These are phyloP conservation scores for Arthrobotrys pseudoclavata DNA, from an alignment of 2,329 filamentous ascomycete species.

Conservation along the genomic window DNA sequence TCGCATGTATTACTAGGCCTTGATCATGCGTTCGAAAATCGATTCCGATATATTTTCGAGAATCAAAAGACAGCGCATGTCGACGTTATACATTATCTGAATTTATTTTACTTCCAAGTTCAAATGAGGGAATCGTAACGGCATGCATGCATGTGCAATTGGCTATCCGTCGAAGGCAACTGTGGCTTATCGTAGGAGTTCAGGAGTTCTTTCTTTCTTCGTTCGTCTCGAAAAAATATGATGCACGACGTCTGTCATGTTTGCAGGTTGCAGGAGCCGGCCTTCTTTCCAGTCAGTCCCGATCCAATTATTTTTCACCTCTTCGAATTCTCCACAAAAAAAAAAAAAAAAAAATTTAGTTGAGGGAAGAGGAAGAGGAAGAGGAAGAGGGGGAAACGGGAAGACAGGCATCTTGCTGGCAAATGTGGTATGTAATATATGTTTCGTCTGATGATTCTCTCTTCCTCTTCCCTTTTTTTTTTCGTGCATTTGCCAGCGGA, in stretches of 20 bases:
- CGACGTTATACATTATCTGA: background rate
- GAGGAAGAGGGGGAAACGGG: too few relatives aligned
- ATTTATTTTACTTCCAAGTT: background rate
- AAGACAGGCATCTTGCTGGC: constrained; percentile 22
- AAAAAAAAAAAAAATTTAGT: background rate
- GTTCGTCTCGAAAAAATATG: constrained; percentile 12
- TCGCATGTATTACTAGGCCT: constrained; percentile 3
- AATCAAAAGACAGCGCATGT: constrained; percentile 14
- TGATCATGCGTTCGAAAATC: background rate
- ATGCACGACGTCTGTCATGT: constrained; percentile 31
- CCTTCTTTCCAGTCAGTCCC: background rate
- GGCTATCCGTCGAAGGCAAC: background rate
- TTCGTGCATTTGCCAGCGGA: background rate
- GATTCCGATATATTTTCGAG: constrained; percentile 24
- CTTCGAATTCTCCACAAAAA: background rate
- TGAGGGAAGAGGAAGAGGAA: background rate
- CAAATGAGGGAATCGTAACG: background rate
- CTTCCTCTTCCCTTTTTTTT: background rate
- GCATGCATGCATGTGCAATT: background rate
- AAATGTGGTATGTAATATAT: background rate
- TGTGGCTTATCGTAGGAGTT: constrained; percentile 27
- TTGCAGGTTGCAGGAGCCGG: constrained; percentile 19
- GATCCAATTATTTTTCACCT: constrained; percentile 6
- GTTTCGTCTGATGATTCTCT: constrained; percentile 6
- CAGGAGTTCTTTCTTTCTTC: constrained; percentile 24